Base-by-base conservation (phyloP, 331 rosid genomes). In the Erythrophleum ivorense region DNA sequence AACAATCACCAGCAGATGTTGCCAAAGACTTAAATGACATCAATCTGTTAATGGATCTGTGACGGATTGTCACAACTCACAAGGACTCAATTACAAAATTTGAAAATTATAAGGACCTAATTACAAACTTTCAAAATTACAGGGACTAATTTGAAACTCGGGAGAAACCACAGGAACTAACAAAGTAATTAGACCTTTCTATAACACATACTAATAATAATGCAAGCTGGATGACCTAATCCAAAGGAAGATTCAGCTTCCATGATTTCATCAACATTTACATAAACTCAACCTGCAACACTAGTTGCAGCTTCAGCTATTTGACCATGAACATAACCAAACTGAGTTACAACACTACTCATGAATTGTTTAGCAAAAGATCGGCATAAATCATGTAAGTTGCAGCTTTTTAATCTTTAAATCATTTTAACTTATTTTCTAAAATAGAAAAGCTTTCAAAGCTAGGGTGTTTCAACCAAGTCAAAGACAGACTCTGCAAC, bases 401-500 rank as follows among this genome's bases (percentile, higher is more conserved):
- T 3, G 65, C 67, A 55, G 67, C 65, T 62, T 18, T 52, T 54
- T 36, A 58, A 68, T 54, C 54, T 70, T 24, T 40, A 5, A 78
- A 73, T 31, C 62, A 55, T 41, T 16, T 41, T 72, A 49, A 15
- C 50, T 21, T 57, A 74, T 66, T 73, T 57, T 79, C 62, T 50
- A 50, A 75, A 49, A 60, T 57, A 58, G 21, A 19, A 68, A 64
- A 62, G 31, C 11, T 40, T 59, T 49, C 8, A 66, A 29, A 68
- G 69, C 48, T 21, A 16, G 46, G 40, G 49, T 43, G 14, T 53
- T 79, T 66, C 83, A 85, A 73, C 63, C 55, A 79, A 18, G 54
- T 72, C 53, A 18, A 71, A 64, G 49, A 48, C 43, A 50, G 34
- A 52, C 38, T 38, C 77, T 36, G 49, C 53, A 60, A 73, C 41